Percentiles rank a stretch among this genome's conserved stretches.
Conservation (phyloP, 352 stramenopile species). For the Phytophthora meadii region DNA sequence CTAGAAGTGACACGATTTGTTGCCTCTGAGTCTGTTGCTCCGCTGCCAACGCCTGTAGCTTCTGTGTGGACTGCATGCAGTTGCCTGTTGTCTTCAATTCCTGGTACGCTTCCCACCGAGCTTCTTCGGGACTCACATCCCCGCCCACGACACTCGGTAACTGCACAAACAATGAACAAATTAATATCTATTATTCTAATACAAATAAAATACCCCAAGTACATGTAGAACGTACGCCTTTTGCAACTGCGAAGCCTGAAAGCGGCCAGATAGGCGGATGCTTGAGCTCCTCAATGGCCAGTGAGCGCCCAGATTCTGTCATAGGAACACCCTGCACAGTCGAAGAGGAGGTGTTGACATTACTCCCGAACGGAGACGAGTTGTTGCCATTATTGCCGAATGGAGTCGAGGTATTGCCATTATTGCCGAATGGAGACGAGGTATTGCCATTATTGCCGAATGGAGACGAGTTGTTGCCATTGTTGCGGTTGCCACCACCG, state of each 20-base stretch:
- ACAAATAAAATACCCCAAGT: background rate
- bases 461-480: constrained; percentile 19
- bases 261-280: constrained; percentile 61
- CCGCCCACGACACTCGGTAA: constrained; percentile 63
- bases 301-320: constrained; percentile 53
- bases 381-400: constrained; percentile 23
- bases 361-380: constrained; percentile 29
- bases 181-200: constrained; percentile 2
- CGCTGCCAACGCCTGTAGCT: constrained; percentile 41
- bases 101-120: constrained; percentile 66
- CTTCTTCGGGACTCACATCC: constrained; percentile 71
- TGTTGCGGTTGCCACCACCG: constrained; percentile 23
- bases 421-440: constrained; percentile 1
- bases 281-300: constrained; percentile 69
- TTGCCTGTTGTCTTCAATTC: constrained; percentile 58
- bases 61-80: constrained; percentile 47
- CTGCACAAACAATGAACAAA: constrained; percentile 24
- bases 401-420: constrained; percentile 9
- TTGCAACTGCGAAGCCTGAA: constrained; percentile 70
- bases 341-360: background rate
- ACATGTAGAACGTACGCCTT: constrained; percentile 50
- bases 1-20: constrained; percentile 51
- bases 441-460: constrained; percentile 21
- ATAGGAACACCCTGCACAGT: constrained; percentile 24
- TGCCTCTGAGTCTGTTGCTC: constrained; percentile 66